A percentile compares a stretch with the other conserved stretches of the same genome.
Conservation (phyloP, 2,329 filamentous ascomycete species). For the Drechslerella coelobrocha region DNA sequence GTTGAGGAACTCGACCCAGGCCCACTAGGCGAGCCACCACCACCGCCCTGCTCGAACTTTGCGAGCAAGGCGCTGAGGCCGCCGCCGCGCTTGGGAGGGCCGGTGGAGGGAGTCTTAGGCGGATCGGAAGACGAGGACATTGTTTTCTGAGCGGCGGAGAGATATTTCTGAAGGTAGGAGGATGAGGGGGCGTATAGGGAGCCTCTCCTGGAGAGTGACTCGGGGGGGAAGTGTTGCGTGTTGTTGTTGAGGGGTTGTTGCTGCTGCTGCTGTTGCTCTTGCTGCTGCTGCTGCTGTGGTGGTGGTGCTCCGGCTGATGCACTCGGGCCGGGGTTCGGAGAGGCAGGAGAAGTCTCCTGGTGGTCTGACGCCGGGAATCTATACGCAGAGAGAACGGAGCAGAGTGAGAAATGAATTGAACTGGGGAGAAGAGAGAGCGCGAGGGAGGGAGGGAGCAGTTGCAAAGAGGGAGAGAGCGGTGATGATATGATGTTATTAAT, state of each 20-base stretch:
- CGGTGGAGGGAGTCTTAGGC: constrained; percentile 45
- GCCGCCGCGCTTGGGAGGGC: constrained; percentile 42
- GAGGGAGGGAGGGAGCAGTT: background rate
- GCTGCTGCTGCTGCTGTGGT: constrained; percentile 13
- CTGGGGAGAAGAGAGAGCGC: constrained; percentile 2
- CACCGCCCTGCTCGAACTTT: constrained; percentile 53
- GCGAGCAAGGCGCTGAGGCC: constrained; percentile 53
- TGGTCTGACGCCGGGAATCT: constrained; percentile 44
- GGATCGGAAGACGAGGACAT: constrained; percentile 49
- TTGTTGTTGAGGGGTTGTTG: constrained; percentile 37
- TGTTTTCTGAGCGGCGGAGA: constrained; percentile 51
- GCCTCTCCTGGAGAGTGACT: constrained; percentile 8
- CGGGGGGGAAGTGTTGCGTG: constrained; percentile 11
- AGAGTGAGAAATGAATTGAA: constrained; percentile 19
- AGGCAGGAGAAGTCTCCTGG: constrained; percentile 44
- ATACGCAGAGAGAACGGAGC: background rate
- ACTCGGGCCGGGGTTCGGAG: constrained; percentile 43
- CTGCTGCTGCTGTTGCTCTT: background rate
- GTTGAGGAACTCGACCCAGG: constrained; percentile 29
- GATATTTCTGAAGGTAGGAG: constrained; percentile 45
- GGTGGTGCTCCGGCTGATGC: constrained; percentile 33
- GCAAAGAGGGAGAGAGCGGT: constrained; percentile 2
- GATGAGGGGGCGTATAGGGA: constrained; percentile 18
- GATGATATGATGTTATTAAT: no score
- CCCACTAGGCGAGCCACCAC: constrained; percentile 33